These are phyloP conservation scores for Hondaea fermentalgiana DNA, from an alignment of 108 stramenopile genomes.

Conservation along the genomic window DNA sequence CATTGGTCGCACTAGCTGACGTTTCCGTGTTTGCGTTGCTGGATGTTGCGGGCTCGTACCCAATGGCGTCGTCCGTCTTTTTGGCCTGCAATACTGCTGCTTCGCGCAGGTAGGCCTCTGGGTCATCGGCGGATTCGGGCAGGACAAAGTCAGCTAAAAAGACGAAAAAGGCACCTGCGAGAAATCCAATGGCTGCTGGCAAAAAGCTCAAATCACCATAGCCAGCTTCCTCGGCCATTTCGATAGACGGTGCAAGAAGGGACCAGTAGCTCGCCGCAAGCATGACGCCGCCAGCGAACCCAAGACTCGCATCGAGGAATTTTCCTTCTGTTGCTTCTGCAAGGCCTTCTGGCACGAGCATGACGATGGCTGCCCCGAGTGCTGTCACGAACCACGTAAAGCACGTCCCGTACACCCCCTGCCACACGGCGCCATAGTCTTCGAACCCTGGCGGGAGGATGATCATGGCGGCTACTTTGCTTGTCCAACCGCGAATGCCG, in stretches of 20 bases:
- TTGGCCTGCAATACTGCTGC: background rate
- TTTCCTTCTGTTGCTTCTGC: background rate
- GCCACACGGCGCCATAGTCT: background rate
- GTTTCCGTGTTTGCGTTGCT: background rate
- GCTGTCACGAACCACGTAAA: constrained; percentile 24
- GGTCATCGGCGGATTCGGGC: background rate
- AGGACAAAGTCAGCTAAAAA: background rate
- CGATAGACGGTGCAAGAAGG: constrained; percentile 8
- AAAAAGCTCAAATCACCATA: background rate
- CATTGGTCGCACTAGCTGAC: background rate
- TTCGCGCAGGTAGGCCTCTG: background rate
- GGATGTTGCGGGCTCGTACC: background rate
- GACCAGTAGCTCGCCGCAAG: background rate
- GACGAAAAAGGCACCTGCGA: background rate
- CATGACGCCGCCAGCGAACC: constrained; percentile 19
- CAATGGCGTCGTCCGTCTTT: background rate
- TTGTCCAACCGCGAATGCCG: background rate
- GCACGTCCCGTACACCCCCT: constrained; percentile 7
- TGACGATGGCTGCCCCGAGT: background rate
- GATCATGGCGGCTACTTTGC: background rate
- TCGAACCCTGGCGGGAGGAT: background rate
- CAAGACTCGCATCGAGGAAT: background rate
- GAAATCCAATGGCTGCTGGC: background rate
- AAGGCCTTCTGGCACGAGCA: background rate
- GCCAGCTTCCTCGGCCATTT: background rate